Evolutionary conservation across 2,329 filamentous ascomycete species (phyloP), one percentile per base, ranked within the genome.

Genomic region (Pseudocercospora fuligena): DNA sequence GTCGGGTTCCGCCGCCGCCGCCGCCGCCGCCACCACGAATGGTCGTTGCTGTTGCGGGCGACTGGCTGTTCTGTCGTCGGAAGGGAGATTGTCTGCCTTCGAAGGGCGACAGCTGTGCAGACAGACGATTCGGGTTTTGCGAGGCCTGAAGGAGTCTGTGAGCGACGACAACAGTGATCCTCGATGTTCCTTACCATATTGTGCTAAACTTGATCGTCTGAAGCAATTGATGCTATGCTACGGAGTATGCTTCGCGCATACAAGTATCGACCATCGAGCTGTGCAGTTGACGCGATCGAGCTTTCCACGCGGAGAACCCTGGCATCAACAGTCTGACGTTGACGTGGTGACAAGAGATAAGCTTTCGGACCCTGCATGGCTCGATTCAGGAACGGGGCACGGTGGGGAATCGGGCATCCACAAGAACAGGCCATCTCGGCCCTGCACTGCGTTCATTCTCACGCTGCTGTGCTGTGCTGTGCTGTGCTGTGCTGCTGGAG

Each of bases 1-100:
- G 73, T 78, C 5, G 80, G 79, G 80, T 81, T n/a, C 75, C 74
- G 29, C 76, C 78, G 16, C n/a, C n/a, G n/a, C n/a, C n/a, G n/a
- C n/a, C n/a, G n/a, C n/a, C n/a, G n/a, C n/a, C n/a, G n/a, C n/a
- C n/a, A n/a, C n/a, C n/a, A n/a, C 71, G 69, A 25, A 68, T 62
- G 33, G 57, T 51, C 7, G 70, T 73, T 56, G 73, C 72, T 3
- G 70, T 73, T 60, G 73, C 72, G 66, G 73, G 74, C 46, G 69
- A 76, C n/a, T 65, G 69, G 54, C 69, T 76, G 71, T 75, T 74
- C 63, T 76, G 74, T n/a, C 76, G 72, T 23, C 70, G 69, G 65
- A 78, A 79, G 0, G 78, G 76, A 36, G 76, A 77, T 69, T 78
- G 73, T 58, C 76, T 71, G 59, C 65, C 72, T 29, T 72, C 69